Evolutionary conservation across 2,329 filamentous ascomycete genomes (phyloP), one percentile per base, ranked within the genome.

Genomic region (Colletotrichum sp.): DNA sequence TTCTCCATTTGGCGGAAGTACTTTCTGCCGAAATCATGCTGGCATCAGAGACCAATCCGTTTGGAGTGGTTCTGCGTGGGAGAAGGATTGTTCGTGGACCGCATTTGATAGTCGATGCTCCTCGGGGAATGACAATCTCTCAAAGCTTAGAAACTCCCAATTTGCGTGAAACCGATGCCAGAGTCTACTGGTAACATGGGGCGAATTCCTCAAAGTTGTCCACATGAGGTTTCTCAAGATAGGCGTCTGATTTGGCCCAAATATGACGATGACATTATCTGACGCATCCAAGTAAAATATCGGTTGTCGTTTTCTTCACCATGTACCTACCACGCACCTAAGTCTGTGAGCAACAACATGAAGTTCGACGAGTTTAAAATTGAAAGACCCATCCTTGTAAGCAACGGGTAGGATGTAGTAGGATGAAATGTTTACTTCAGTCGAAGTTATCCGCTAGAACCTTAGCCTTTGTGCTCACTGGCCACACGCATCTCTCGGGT

Each of bases 141-240:
- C 18, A 18, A 48, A n/a, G 7, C 18, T 12, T 6, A 48, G 18
- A 7, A 48, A 7, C 5, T 48, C 18, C 39, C 18, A 2, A n/a
- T 8, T 8, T 32, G 3, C 6, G 30, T 32, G 5, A 8, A 28
- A 28, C 7, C 7, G 28, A 28, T 28, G 30, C 30, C 8, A 30
- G 30, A 30, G 30, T 30, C 30, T 30, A 9, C 30, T 9, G 22
- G 22, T 22, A 22, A 30, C 9, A 30, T 30, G 30, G 8, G 30
- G 30, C 30, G 10, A 22, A 2, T 0, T 22, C n/a, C 4, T 4
- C 10, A n/a, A 48, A 10, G 3, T 48, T 0, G n/a, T 22, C 18
- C 10, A 22, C 0, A 48, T 1, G 22, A 22, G 2, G 43, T 0
- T 1, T 4, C 10, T 48, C 43, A 8, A 13, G 10, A 13, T 22